Base-by-base conservation (phyloP, 2,329 filamentous ascomycete species). In the Colletotrichum neosansevieriae region DNA sequence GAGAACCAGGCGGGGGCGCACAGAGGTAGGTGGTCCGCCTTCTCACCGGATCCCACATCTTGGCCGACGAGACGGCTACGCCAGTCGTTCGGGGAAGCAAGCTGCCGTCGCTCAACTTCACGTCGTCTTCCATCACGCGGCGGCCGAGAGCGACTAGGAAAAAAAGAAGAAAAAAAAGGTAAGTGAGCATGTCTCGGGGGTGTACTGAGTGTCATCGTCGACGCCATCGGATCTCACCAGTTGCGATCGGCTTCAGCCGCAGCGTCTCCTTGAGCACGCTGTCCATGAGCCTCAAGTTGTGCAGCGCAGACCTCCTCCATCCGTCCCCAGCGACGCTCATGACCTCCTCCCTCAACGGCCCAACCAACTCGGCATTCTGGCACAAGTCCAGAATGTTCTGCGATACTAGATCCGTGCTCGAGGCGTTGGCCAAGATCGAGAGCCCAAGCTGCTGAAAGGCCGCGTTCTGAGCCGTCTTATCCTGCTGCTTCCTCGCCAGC, bases 401-500 rank as follows among this genome's bases (percentile, higher is more conserved):
- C 4, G 76, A 76, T 0, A 78, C 36, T 12, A 76, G 58, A 54
- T 81, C 78, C 1, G 79, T 78, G 0, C 81, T 82, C 13, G 79
- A 83, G 70, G 84, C 81, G 29, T 83, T 81, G 9, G 81, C 80
- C 3, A 77, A 78, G 51, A 94, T 92, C 50, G 92, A 87, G 0
- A 96, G 94, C 9, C 98, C 86, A 29, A 93, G 85, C 76, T 97
- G 93, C 44, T 92, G 93, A 10, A 78, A 79, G 19, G 90, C 82
- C 0, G 85, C 80, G 76, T 94, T 87, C 76, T 94, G 94, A 7
- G 80, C 91, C 63, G 84, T 84, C 21, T 87, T 84, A 82, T 76
- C 75, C 3, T 60, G 45, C 29, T 54, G 56, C 56, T 51, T 54
- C 24, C 4, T 32, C 17, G 78, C 74, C 11, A 76, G 69, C 58